phyloP scores from a whole-genome alignment of 139 green algal genomes.

The Volvox reticuliferus region DNA sequence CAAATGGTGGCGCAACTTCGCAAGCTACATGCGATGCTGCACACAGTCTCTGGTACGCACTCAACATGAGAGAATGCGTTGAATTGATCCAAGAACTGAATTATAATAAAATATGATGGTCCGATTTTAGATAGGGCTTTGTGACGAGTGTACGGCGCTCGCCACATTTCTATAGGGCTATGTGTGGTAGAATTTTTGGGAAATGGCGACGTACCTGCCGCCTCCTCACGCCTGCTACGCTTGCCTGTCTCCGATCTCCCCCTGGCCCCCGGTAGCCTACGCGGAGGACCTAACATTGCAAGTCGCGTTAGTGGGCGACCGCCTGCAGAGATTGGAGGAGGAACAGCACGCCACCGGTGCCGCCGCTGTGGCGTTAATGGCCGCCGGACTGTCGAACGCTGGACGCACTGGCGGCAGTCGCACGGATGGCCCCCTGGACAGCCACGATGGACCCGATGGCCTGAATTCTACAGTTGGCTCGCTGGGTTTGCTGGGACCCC shows the following conservation, averaged over 20 bases:
- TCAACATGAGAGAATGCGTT: too few relatives aligned
- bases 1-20: not conserved
- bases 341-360: not conserved
- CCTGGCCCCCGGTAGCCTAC: too few relatives aligned
- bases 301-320: not conserved
- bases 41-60: not conserved
- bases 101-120: too few relatives aligned
- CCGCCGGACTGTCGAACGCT: not conserved
- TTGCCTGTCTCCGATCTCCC: too few relatives aligned
- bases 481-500: not conserved
- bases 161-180: too few relatives aligned
- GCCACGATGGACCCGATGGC: not conserved
- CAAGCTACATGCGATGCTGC: not conserved
- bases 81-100: too few relatives aligned
- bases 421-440: not conserved
- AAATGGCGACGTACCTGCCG: too few relatives aligned
- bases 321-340: not conserved
- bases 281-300: not conserved
- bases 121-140: too few relatives aligned
- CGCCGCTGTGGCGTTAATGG: not conserved
- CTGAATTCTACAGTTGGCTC: too few relatives aligned
- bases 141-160: too few relatives aligned
- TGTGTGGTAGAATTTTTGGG: too few relatives aligned
- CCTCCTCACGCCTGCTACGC: too few relatives aligned
- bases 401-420: not conserved